phyloP scores from a whole-genome alignment of 768 basidiomycete species.

The Suillus variegatus region DNA sequence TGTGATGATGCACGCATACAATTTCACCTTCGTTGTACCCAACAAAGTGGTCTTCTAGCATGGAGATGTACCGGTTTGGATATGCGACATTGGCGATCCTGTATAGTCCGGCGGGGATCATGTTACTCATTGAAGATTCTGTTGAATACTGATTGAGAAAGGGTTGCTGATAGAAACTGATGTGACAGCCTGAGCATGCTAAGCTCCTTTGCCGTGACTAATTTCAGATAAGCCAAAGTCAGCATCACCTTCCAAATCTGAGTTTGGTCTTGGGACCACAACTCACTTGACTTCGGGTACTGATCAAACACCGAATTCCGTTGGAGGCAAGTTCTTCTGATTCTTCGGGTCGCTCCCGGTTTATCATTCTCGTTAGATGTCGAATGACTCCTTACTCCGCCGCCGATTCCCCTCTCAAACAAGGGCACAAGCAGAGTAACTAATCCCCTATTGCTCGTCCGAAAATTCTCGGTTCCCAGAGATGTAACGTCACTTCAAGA shows the following conservation, averaged over 20 bases:
- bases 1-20: background rate
- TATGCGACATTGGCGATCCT: background rate
- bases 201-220: background rate
- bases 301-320: too few relatives aligned
- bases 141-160: background rate
- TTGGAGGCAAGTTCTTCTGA: background rate
- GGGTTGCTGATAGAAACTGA: background rate
- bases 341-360: too few relatives aligned
- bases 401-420: too few relatives aligned
- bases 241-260: background rate
- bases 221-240: background rate
- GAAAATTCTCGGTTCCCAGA: too few relatives aligned
- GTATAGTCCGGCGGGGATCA: background rate
- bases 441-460: too few relatives aligned
- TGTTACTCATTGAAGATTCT: background rate
- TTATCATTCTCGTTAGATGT: too few relatives aligned
- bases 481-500: too few relatives aligned
- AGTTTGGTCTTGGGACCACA: background rate
- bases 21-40: background rate
- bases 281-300: too few relatives aligned
- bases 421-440: too few relatives aligned
- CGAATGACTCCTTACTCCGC: too few relatives aligned
- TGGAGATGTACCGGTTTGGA: background rate
- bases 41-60: background rate
- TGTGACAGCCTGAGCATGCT: too few relatives aligned